Evolutionary conservation across 257 asterid species (phyloP).

Genomic region (Prunella vulgaris): DNA sequence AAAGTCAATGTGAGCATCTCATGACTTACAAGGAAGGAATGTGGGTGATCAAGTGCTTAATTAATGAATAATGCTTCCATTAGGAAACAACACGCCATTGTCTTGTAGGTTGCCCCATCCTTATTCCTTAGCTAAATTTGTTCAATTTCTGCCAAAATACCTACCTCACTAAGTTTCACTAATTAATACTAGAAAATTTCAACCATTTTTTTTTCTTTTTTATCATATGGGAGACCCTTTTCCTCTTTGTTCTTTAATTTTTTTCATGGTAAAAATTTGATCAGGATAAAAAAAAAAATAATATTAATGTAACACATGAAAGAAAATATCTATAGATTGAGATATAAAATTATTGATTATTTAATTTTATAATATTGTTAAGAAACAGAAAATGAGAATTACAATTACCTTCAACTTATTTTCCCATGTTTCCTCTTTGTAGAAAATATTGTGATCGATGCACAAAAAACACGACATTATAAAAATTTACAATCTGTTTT

Average conservation of each 20-base stretch:
- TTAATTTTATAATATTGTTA: too few species aligned
- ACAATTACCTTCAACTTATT: too few species aligned
- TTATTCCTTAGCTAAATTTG: conserved; percentile 17
- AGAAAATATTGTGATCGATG: too few species aligned
- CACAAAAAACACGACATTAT: too few species aligned
- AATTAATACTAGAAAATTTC: background rate
- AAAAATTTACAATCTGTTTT: too few species aligned
- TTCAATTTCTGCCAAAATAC: background rate
- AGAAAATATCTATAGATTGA: too few species aligned
- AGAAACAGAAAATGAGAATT: too few species aligned
- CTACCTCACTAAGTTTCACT: conserved; percentile 18
- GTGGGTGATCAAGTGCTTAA: background rate
- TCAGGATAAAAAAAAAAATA: too few species aligned
- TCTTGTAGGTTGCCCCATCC: conserved; percentile 26
- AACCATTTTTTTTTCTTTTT: background rate
- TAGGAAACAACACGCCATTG: background rate
- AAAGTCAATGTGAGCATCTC: background rate
- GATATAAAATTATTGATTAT: too few species aligned
- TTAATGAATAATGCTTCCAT: background rate
- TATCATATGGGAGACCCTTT: background rate
- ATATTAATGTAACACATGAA: too few species aligned
- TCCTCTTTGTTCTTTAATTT: background rate
- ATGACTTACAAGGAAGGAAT: conserved; percentile 5
- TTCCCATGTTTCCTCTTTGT: too few species aligned
- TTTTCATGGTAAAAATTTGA: background rate